phyloP scores from a whole-genome alignment of 1,284 basidiomycete species.

The Takashimella tepidaria region DNA sequence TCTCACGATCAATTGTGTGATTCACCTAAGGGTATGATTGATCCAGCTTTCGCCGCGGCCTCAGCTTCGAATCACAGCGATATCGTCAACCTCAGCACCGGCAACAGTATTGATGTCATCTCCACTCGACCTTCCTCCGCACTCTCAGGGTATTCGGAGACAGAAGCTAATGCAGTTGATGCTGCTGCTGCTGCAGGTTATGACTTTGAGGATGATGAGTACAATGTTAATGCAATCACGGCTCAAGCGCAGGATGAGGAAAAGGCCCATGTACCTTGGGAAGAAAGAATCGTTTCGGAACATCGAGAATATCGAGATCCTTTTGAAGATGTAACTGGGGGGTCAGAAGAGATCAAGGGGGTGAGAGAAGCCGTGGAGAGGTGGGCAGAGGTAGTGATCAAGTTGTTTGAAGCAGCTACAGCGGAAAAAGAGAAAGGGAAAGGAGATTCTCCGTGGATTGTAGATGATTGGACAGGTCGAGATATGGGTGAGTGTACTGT shows the following conservation, averaged over 20 bases:
- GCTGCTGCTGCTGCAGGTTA: conserved; percentile 6
- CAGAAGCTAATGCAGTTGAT: background rate
- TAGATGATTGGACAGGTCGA: conserved; percentile 66
- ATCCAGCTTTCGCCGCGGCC: background rate
- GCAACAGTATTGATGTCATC: no score
- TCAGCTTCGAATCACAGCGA: no score
- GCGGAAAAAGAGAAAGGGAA: conserved; percentile 5
- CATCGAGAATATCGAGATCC: conserved; percentile 26
- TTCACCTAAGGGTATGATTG: background rate
- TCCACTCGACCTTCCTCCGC: conserved; percentile 4
- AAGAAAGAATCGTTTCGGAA: conserved; percentile 39
- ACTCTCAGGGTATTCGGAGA: conserved; percentile 13
- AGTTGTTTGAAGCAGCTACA: conserved; percentile 22
- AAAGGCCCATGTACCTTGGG: conserved; percentile 33
- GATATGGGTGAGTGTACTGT: conserved; percentile 52
- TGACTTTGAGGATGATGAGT: conserved; percentile 38
- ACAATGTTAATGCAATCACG: conserved; percentile 36
- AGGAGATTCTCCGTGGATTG: background rate
- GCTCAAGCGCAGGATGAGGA: conserved; percentile 17
- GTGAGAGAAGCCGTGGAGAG: conserved; percentile 22
- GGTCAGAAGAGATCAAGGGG: conserved; percentile 8
- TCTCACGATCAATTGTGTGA: conserved; percentile 1
- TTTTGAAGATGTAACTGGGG: conserved; percentile 13
- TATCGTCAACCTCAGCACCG: background rate
- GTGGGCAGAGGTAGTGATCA: conserved; percentile 39